Conservation (phyloP, 2,329 filamentous ascomycete species). For the Catunica adiposa region DNA sequence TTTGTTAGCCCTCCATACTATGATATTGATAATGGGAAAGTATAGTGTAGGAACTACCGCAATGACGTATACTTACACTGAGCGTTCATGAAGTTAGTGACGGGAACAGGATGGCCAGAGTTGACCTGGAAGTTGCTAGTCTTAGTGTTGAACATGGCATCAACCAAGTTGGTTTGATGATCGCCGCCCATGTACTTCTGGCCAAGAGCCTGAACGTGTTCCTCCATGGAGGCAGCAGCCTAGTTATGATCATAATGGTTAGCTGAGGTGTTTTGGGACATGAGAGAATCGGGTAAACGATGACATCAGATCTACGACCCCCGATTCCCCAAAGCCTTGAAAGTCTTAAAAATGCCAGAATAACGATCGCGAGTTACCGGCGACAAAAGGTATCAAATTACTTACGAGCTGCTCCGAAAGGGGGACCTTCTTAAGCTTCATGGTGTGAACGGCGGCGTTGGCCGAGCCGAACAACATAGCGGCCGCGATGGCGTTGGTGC, state of each 20-base stretch:
- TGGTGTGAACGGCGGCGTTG: slow-evolving; percentile 77
- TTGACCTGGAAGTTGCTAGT: slow-evolving; percentile 40
- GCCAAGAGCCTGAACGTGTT: slow-evolving; percentile 65
- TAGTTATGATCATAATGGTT: slow-evolving; percentile 21
- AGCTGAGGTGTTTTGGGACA: slow-evolving; percentile 6
- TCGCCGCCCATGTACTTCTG: slow-evolving; percentile 90
- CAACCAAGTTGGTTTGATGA: slow-evolving; percentile 51
- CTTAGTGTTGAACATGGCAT: slow-evolving; percentile 66
- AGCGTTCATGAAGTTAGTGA: slow-evolving; percentile 96
- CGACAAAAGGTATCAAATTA: slow-evolving; percentile 1
- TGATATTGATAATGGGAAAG: not conserved
- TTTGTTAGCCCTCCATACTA: not conserved
- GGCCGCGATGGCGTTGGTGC: slow-evolving; percentile 65
- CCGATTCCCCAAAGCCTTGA: not conserved
- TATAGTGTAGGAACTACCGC: too few relatives aligned
- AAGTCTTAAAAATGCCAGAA: not conserved
- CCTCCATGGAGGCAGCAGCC: slow-evolving; percentile 63
- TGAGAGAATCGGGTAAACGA: slow-evolving; percentile 7
- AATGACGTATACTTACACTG: slow-evolving; percentile 58
- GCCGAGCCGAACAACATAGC: slow-evolving; percentile 67
- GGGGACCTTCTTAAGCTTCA: slow-evolving; percentile 95
- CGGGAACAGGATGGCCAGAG: slow-evolving; percentile 62
- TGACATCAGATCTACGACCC: not conserved
- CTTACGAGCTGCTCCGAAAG: slow-evolving; percentile 81
- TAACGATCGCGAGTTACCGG: not conserved